Evolutionary conservation across 2,329 filamentous ascomycete species (phyloP), one percentile per base, ranked within the genome.

Genomic region (Emmonsiellopsis sp.): DNA sequence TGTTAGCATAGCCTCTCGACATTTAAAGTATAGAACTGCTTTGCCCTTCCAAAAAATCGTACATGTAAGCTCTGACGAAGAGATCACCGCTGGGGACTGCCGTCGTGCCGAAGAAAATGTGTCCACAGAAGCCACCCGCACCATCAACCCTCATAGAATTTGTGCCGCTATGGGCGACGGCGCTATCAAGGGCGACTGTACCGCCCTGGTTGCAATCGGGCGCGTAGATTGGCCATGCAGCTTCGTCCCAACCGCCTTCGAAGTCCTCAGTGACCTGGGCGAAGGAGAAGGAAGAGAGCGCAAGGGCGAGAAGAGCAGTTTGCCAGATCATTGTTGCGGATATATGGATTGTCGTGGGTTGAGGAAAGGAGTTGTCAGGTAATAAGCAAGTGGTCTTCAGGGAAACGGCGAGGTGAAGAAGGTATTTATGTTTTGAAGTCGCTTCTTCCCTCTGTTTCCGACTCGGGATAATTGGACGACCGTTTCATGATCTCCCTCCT

Each of bases 101-200:
- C 1, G 69, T 78, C 1, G 80, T 83, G 54, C 80, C 80, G 54
- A 84, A 77, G 67, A 83, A 83, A 45, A 81, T 78, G 62, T 84
- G 80, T 21, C 78, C 78, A 53, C 78, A 81, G 65, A 75, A 81
- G 5, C 78, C 78, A 43, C 77, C 76, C 0, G 75, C 75, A 43
- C 77, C 76, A 45, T 72, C 74, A 17, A 81, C 79, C 45, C 72
- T 72, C 3, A 80, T 72, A 0, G 77, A 81, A 63, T 79, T 81
- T 60, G 68, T 76, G 42, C 79, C 80, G 54, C 73, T 80, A 61
- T 82, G 78, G 0, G 77, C 79, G 0, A 73, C 78, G 40, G 79
- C 70, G 57, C 68, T 82, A 60, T 83, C 81, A 10, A 84, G 77
- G 1, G 68, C 71, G 52, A 83, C 74, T 54, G 70, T 76, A 39